Conservation (phyloP, 495 filamentous ascomycete species). For the Aspergillus asperescens region DNA sequence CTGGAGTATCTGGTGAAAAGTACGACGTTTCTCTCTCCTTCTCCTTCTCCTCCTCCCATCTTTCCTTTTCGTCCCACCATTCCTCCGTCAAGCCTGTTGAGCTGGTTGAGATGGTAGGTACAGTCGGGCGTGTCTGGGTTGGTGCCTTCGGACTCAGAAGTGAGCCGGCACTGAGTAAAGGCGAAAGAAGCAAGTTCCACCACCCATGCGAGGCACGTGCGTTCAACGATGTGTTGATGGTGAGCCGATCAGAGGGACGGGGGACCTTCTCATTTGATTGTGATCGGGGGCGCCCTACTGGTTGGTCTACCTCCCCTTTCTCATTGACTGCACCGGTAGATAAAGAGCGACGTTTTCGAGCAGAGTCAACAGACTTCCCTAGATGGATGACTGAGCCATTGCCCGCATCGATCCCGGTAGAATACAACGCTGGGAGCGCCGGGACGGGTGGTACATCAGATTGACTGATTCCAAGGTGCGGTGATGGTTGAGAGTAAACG, state of each 20-base stretch:
- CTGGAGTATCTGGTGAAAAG: conserved; percentile 36
- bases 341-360: conserved; percentile 27
- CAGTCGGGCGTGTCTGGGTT: conserved; percentile 26
- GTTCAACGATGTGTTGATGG: conserved; percentile 43
- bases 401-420: conserved; percentile 21
- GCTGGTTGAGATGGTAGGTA: conserved; percentile 29
- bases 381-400: conserved; percentile 28
- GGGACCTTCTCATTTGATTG: conserved; percentile 18
- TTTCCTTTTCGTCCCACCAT: conserved; percentile 39
- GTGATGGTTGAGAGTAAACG: conserved; percentile 61
- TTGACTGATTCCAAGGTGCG: conserved; percentile 22
- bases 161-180: conserved; percentile 53
- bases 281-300: conserved; percentile 12
- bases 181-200: conserved; percentile 85
- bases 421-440: conserved; percentile 48
- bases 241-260: conserved; percentile 23
- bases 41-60: conserved; percentile 33
- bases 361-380: conserved; percentile 27
- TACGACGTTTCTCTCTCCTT: conserved; percentile 24
- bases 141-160: conserved; percentile 27
- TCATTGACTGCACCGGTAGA: conserved; percentile 55
- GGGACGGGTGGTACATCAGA: conserved; percentile 56
- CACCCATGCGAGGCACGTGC: conserved; percentile 67
- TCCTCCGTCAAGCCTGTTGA: conserved; percentile 25
- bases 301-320: conserved; percentile 42